Percentiles rank a stretch among this genome's conserved stretches.
phyloP scores from a whole-genome alignment of 257 asterid genomes.

The Gentiana straminea region DNA sequence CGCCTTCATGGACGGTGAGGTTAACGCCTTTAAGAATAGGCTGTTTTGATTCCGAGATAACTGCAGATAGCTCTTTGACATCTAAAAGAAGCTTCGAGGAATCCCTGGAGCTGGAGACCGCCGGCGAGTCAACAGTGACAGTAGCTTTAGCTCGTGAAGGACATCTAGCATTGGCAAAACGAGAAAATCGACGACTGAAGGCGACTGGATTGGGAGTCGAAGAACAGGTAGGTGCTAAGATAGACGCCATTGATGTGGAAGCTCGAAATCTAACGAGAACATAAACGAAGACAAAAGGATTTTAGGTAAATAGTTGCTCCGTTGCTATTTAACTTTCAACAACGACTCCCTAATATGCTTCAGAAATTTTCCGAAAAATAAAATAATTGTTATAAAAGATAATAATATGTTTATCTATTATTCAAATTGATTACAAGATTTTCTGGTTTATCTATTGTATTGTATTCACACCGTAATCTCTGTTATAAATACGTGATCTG shows the following conservation, averaged over 20 bases:
- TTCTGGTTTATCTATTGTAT: too few species aligned
- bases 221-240: conserved; percentile 20
- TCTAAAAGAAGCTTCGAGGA: conserved; percentile 53
- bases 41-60: conserved; percentile 59
- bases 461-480: too few species aligned
- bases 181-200: conserved; percentile 20
- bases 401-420: too few species aligned
- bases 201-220: conserved; percentile 12
- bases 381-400: too few species aligned
- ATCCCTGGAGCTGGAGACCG: conserved; percentile 34
- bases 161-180: conserved; percentile 13
- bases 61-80: conserved; percentile 76
- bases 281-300: neutral
- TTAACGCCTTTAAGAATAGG: conserved; percentile 84
- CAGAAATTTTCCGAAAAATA: too few species aligned
- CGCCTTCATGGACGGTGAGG: conserved; percentile 78
- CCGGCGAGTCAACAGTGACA: conserved; percentile 46
- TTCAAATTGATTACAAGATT: too few species aligned
- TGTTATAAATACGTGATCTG: too few species aligned
- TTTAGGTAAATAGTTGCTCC: neutral
- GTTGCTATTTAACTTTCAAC: neutral
- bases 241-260: conserved; percentile 35
- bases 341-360: neutral
- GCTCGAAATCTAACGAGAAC: neutral
- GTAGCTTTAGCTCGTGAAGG: conserved; percentile 34